Evolutionary conservation across 495 filamentous ascomycete genomes (phyloP).

Genomic region (Lentithecium fluviatile): DNA sequence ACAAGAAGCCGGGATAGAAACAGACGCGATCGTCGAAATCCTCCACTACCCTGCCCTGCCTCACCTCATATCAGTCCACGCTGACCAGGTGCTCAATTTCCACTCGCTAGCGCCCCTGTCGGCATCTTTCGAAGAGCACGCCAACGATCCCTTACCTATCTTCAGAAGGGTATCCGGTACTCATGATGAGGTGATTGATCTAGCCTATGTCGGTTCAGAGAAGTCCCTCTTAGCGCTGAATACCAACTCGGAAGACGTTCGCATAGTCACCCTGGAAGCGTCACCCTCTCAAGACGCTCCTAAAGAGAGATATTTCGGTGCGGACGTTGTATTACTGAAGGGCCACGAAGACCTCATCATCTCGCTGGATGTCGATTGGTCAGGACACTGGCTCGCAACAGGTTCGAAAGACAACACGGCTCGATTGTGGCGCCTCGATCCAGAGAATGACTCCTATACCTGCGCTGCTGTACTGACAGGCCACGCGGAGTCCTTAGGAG

Average conservation of each 20-base stretch:
- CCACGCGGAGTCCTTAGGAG: conserved; percentile 93
- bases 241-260: conserved; percentile 91
- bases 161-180: conserved; percentile 84
- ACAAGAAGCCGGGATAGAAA: conserved; percentile 63
- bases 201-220: conserved; percentile 77
- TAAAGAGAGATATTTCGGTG: conserved; percentile 65
- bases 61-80: conserved; percentile 78
- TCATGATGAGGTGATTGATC: conserved; percentile 94
- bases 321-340: conserved; percentile 78
- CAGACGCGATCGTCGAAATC: conserved; percentile 72
- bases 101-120: conserved; percentile 54
- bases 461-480: conserved; percentile 82
- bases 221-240: conserved; percentile 81
- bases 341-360: conserved; percentile 96
- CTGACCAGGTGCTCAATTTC: conserved; percentile 79
- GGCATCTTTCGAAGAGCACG: conserved; percentile 44
- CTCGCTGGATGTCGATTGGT: conserved; percentile 91
- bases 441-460: conserved; percentile 66
- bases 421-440: conserved; percentile 86
- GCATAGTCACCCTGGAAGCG: conserved; percentile 67
- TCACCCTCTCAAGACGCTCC: background rate
- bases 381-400: conserved; percentile 92
- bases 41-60: conserved; percentile 60
- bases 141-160: conserved; percentile 50
- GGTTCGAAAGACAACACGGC: conserved; percentile 96